These are phyloP conservation scores for Parietichytrium sp. DNA, from an alignment of 108 stramenopile genomes.

Conservation along the genomic window DNA sequence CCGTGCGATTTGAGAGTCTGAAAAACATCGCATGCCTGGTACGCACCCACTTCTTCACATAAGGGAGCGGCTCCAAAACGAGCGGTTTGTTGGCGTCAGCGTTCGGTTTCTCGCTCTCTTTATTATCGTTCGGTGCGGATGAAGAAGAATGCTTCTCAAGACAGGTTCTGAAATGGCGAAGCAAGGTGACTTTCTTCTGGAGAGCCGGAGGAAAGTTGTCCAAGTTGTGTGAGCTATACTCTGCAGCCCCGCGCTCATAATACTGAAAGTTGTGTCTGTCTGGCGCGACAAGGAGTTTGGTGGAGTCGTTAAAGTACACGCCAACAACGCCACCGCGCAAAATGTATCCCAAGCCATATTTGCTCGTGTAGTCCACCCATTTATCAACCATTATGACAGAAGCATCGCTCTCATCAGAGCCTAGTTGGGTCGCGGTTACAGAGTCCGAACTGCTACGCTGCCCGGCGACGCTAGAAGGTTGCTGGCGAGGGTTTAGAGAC, in stretches of 20 bases:
- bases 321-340: conserved; percentile 91
- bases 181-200: conserved; percentile 91
- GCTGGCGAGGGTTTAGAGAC: too few relatives aligned
- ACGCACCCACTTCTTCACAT: conserved; percentile 93
- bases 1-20: conserved; percentile 88
- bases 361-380: conserved; percentile 97
- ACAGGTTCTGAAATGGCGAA: conserved; percentile 91
- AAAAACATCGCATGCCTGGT: conserved; percentile 95
- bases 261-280: conserved; percentile 79
- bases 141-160: conserved; percentile 67
- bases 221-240: conserved; percentile 66
- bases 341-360: conserved; percentile 93
- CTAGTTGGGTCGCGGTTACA: too few relatives aligned
- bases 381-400: conserved; percentile 81
- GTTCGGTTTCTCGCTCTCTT: conserved; percentile 63
- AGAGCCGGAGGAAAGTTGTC: conserved; percentile 73
- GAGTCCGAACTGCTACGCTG: too few relatives aligned
- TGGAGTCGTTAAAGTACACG: conserved; percentile 95
- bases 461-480: too few relatives aligned
- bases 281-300: conserved; percentile 84
- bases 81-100: conserved; percentile 31
- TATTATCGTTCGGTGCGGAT: conserved; percentile 48
- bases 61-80: conserved; percentile 64
- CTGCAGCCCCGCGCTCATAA: conserved; percentile 73
- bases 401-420: conserved; percentile 47